Base-by-base conservation (phyloP, 2,329 filamentous ascomycete genomes). In the Colletotrichum destructivum region DNA sequence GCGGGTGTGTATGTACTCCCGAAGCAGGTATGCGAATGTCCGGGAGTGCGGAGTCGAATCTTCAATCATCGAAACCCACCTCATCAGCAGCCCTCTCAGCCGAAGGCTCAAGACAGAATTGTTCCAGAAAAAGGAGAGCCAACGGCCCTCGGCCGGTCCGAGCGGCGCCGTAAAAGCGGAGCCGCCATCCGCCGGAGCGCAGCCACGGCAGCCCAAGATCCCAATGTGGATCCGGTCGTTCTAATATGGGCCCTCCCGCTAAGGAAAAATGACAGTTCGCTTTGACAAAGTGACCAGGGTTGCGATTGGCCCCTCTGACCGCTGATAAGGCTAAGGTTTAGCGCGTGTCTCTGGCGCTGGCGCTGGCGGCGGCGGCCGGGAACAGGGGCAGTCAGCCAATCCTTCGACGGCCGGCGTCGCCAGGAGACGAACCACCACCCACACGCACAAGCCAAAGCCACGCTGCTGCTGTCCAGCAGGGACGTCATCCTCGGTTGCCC, bases 291-390 rank as follows among this genome's bases (percentile, higher is more conserved):
- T 56, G 49, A 62, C 66, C 26, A 35, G 61, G 51, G 55, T 13
- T 13, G 6, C 61, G 61, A 71, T 72, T 72, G 70, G 70, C 11
- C 44, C 26, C 46, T 72, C 35, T 42, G 15, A 13, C 11, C 61
- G 40, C 66, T 72, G 70, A 72, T 72, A 72, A 72, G 70, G 70
- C 70, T 72, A 72, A 71, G 56, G 55, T 52, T 66, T 72, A 66
- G 70, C 47, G 59, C 59, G 46, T 46, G 54, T 13, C 23, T 54
- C 46, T 23, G 31, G 35, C 35, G 35, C 35, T 38, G 35, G 8
- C 31, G 31, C 8, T 9, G 35, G 35, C 35, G 35, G 35, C 35
- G 35, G 35, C 35, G 52, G 46, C 65, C 59, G 46, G 59, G 65
- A 71, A 64, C 69, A 71, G 65, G 69, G 65, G 38, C 23, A 35